Evolutionary conservation across 805 yeast genomes (phyloP), one percentile per base, ranked within the genome.

Genomic region (Zygosaccharomyces rouxii): DNA sequence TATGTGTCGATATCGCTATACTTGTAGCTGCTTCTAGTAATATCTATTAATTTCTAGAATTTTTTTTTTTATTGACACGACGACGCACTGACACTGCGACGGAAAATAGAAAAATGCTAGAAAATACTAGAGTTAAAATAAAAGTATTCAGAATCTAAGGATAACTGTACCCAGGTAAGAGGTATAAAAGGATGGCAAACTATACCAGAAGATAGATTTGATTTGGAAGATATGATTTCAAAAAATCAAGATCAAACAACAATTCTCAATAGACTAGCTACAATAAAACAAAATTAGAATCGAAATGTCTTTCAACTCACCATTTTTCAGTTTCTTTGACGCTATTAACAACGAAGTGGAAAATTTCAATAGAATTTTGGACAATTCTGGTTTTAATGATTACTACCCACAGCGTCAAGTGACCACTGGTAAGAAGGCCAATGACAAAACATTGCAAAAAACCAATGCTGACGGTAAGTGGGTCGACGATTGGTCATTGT

Each of bases 251-350:
- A 18, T 10, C 41, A 25, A 44, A 35, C 11, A 18, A 18, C 13
- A 26, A 18, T 11, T 16, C 22, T 33, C 11, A 46, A 35, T 23
- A 22, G 28, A 44, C 43, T 9, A 19, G n/a, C 23, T 39, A 26
- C 7, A 40, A 25, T 3, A 45, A 42, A 5, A 16, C 23, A 42
- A 37, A 30, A 42, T 10, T 22, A 7, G 2, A 33, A 10, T 14
- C 19, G 10, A 2, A 5, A 67, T 67, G 71, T 60, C 70, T 35
- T 66, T 59, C 52, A 63, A 65, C 62, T 64, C 71, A 44, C 77
- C 77, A 66, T 73, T 73, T 57, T 71, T 66, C 64, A 65, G 63
- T 51, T 72, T 74, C 56, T 73, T 73, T 49, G 76, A 74, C 51
- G 62, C 64, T 55, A 70, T 73, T 54, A 69, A 66, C 58, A 67